phyloP scores from a whole-genome alignment of 2,329 filamentous ascomycete species.

The Colletotrichum gigasporum region DNA sequence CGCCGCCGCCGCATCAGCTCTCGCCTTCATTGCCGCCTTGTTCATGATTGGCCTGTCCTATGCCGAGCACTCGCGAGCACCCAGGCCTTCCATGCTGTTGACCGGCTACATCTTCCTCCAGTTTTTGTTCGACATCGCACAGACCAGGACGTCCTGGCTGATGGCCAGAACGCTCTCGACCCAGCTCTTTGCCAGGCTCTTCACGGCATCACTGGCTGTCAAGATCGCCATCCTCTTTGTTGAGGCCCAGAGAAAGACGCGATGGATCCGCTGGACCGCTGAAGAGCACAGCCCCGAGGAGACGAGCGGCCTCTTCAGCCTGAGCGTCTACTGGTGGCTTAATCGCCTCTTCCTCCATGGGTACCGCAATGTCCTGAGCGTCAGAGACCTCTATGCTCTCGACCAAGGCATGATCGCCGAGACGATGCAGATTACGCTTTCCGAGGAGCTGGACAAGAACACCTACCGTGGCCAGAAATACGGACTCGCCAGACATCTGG shows the following conservation, averaged over 20 bases:
- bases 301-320: slow-evolving; percentile 43
- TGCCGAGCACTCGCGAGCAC: slow-evolving; percentile 41
- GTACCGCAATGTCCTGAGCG: slow-evolving; percentile 41
- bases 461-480: slow-evolving; percentile 30
- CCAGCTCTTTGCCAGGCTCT: slow-evolving; percentile 41
- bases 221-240: slow-evolving; percentile 48
- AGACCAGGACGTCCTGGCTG: slow-evolving; percentile 54
- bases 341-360: slow-evolving; percentile 45
- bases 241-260: slow-evolving; percentile 49
- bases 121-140: slow-evolving; percentile 53
- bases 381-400: slow-evolving; percentile 44
- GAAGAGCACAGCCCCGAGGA: slow-evolving; percentile 50
- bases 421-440: slow-evolving; percentile 33
- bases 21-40: slow-evolving; percentile 42
- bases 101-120: slow-evolving; percentile 51
- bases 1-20: slow-evolving; percentile 38
- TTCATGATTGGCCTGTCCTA: slow-evolving; percentile 42
- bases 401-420: slow-evolving; percentile 39
- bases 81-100: slow-evolving; percentile 53
- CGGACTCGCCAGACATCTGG: slow-evolving; percentile 41
- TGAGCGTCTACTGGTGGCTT: slow-evolving; percentile 46
- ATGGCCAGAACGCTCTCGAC: slow-evolving; percentile 30
- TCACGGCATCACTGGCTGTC: slow-evolving; percentile 44
- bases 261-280: slow-evolving; percentile 49
- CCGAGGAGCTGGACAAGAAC: slow-evolving; percentile 24